phyloP scores from a whole-genome alignment of 768 basidiomycete genomes.

The Leucosporidium scottii region DNA sequence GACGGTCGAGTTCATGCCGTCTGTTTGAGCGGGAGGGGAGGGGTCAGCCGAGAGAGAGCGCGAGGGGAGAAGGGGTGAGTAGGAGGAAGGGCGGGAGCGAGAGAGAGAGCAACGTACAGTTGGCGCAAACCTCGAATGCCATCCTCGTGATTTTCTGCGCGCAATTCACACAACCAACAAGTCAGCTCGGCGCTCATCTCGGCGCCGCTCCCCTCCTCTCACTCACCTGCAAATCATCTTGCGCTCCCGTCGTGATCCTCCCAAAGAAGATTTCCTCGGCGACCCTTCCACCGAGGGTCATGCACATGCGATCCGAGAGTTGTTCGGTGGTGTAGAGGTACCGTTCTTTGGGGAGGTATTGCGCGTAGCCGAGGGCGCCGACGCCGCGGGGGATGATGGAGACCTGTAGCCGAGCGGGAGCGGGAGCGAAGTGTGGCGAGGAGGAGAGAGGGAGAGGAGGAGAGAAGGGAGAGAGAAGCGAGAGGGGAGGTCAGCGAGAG shows the following conservation, averaged over 20 bases:
- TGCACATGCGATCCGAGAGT: constrained; percentile 90
- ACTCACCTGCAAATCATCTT: constrained; percentile 75
- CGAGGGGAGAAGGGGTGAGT: too few relatives aligned
- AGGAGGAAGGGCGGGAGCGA: constrained; percentile 36
- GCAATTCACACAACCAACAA: not conserved
- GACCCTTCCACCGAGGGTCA: constrained; percentile 96
- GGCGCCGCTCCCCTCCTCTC: not conserved
- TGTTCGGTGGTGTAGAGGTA: constrained; percentile 93
- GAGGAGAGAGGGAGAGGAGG: not conserved
- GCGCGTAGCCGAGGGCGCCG: constrained; percentile 83
- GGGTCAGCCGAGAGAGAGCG: constrained; percentile 35
- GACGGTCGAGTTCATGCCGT: constrained; percentile 91
- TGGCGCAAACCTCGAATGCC: constrained; percentile 64
- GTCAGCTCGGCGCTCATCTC: not conserved
- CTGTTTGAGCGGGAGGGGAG: constrained; percentile 60
- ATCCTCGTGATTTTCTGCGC: constrained; percentile 81
- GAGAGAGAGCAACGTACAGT: constrained; percentile 24
- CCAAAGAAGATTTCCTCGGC: constrained; percentile 99
- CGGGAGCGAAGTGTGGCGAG: too few relatives aligned
- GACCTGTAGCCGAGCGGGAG: constrained; percentile 70
- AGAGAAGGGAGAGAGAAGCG: not conserved
- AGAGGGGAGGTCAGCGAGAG: too few relatives aligned
- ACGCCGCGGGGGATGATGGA: constrained; percentile 89
- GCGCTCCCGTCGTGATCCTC: constrained; percentile 87
- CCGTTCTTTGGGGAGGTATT: constrained; percentile 92